Evolutionary conservation across 2,329 filamentous ascomycete genomes (phyloP), one percentile per base, ranked within the genome.

Genomic region (Aspergillus sp.): DNA sequence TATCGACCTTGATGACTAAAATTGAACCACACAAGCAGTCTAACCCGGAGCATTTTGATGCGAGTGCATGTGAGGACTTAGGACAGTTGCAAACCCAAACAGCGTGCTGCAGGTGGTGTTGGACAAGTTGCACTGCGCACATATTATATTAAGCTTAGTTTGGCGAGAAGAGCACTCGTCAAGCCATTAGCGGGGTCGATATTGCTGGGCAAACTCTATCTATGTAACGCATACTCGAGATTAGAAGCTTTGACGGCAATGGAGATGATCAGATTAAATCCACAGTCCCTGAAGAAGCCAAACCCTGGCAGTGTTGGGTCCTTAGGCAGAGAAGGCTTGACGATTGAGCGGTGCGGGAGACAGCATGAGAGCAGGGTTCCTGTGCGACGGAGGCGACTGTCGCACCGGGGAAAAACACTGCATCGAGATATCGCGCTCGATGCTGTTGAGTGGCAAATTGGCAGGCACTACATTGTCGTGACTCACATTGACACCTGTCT

Each of bases 401-500:
- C 17, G 31, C 50, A 52, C 40, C 19, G 31, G 6, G 37, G 14
- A 12, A 33, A 19, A 23, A 11, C 14, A 45, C 35, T 37, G 15
- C 12, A 37, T 37, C 35, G 14, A n/a, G 14, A 37, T 6, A 3
- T 37, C 15, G 35, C 35, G 35, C 40, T 45, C 40, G 21, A 37
- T 19, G 37, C 4, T 45, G n/a, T 31, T 37, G 50, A 37, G 50
- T 44, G 40, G 50, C 50, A 44, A 45, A 44, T 43, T 44, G 23
- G 37, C 50, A 35, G 17, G 37, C 7, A 47, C 19, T 23, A 31
- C 50, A 49, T 24, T 24, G 15, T 27, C 37, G 46, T 55, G 45
- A 55, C 35, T 55, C 45, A 55, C 44, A 6, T 37, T 15, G 37
- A 55, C 45, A 52, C 50, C 50, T 52, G 50, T 52, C 37, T 52